These are phyloP conservation scores for Mycena vitilis DNA, from an alignment of 768 basidiomycete species.

Conservation along the genomic window DNA sequence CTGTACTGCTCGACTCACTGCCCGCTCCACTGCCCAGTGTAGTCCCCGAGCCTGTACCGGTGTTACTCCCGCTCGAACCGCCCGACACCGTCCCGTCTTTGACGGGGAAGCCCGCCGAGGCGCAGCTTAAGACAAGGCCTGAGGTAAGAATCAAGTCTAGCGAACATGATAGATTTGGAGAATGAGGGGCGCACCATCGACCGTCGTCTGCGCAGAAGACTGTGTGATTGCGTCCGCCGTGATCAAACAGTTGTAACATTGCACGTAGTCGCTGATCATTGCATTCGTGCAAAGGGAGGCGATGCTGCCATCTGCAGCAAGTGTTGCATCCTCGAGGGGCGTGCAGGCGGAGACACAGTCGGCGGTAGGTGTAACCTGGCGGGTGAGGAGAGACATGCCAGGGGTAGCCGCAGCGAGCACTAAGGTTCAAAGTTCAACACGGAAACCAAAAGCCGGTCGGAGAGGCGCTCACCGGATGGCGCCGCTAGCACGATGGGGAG, in stretches of 20 bases:
- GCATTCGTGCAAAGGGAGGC: not conserved
- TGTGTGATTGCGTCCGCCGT: not conserved
- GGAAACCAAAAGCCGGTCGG: no score
- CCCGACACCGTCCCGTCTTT: constrained; percentile 15
- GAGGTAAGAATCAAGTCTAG: not conserved
- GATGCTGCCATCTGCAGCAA: not conserved
- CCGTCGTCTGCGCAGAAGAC: not conserved
- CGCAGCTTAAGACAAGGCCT: constrained; percentile 1
- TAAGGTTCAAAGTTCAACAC: not conserved
- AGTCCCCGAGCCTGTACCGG: not conserved
- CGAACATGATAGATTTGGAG: not conserved
- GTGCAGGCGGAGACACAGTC: constrained; percentile 13
- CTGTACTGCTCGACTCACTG: not conserved
- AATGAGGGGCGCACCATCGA: constrained; percentile 10
- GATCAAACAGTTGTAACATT: constrained; percentile 20
- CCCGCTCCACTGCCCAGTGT: not conserved
- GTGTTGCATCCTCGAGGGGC: not conserved
- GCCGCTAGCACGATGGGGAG: not conserved
- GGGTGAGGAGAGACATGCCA: not conserved
- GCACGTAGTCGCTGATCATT: constrained; percentile 8
- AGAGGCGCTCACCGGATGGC: constrained; percentile 1
- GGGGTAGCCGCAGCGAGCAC: constrained; percentile 5
- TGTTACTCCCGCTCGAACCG: not conserved
- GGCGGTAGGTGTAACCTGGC: constrained; percentile 1
- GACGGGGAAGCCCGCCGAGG: not conserved